Evolutionary conservation across 2,329 filamentous ascomycete species (phyloP).

Genomic region (Paraphoma sp.): DNA sequence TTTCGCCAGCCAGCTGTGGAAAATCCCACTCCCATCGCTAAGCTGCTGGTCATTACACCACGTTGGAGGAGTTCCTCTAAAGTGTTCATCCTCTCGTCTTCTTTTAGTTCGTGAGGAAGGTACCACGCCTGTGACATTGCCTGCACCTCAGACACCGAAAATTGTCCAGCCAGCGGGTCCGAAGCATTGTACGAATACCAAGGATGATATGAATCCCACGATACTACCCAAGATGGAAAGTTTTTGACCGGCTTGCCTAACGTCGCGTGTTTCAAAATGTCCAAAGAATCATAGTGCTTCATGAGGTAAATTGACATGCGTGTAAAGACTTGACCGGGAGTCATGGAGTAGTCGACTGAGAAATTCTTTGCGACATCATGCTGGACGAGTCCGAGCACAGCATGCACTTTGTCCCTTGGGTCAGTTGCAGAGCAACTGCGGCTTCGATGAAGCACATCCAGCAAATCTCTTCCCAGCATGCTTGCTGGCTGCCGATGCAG

Average conservation of each 20-base stretch:
- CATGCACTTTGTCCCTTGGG: slow-evolving; percentile 12
- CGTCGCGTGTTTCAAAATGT: neutral
- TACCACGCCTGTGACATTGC: neutral
- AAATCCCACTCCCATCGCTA: neutral
- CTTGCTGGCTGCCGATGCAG: neutral
- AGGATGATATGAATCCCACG: neutral
- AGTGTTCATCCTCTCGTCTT: too few relatives aligned
- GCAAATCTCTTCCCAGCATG: neutral
- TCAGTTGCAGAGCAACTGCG: slow-evolving; percentile 12
- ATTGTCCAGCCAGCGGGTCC: neutral
- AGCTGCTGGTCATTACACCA: neutral
- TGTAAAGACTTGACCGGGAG: neutral
- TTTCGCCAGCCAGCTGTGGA: neutral
- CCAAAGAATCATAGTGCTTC: neutral
- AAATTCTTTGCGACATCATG: neutral
- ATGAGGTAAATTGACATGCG: neutral
- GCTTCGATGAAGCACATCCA: slow-evolving; percentile 10
- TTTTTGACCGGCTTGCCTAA: neutral
- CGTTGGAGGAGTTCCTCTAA: too few relatives aligned
- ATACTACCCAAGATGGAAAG: neutral
- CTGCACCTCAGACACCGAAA: neutral
- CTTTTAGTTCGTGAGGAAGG: neutral
- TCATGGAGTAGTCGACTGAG: neutral
- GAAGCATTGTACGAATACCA: too few relatives aligned
- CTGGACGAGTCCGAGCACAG: neutral